These are phyloP conservation scores for Monosporascus sp. DNA, from an alignment of 2,329 filamentous ascomycete genomes.

Conservation along the genomic window DNA sequence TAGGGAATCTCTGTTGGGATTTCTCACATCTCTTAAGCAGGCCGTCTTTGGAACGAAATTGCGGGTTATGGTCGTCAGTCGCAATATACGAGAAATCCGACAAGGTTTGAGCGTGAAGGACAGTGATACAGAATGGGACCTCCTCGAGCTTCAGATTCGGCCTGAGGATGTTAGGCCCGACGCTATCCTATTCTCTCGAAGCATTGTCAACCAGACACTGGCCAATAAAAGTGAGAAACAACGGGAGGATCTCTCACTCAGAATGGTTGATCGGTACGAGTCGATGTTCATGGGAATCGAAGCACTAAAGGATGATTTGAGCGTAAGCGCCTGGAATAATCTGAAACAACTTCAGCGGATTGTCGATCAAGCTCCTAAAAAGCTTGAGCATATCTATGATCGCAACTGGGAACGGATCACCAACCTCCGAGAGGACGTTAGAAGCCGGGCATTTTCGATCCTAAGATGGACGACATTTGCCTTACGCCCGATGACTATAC, in stretches of 20 bases:
- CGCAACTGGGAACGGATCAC: conserved; percentile 23
- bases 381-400: conserved; percentile 25
- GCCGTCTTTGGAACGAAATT: conserved; percentile 3
- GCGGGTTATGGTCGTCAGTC: conserved; percentile 21
- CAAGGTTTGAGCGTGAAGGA: conserved; percentile 1
- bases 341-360: conserved; percentile 21
- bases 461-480: conserved; percentile 25
- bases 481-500: conserved; percentile 5
- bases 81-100: conserved; percentile 19
- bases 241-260: conserved; percentile 11
- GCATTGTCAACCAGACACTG: conserved; percentile 24
- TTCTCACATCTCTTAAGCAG: conserved; percentile 10
- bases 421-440: conserved; percentile 3
- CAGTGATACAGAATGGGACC: background rate
- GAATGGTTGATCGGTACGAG: conserved; percentile 21
- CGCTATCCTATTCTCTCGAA: conserved; percentile 14
- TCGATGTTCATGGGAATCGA: conserved; percentile 31
- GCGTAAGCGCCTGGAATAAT: conserved; percentile 14
- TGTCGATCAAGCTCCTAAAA: conserved; percentile 21
- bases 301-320: conserved; percentile 21
- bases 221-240: conserved; percentile 16
- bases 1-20: conserved; percentile 3
- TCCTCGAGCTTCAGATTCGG: conserved; percentile 13
- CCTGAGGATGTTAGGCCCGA: conserved; percentile 18
- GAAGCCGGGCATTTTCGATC: conserved; percentile 19